Evolutionary conservation across 2,329 filamentous ascomycete genomes (phyloP).

Genomic region (Cordyceps farinosa): DNA sequence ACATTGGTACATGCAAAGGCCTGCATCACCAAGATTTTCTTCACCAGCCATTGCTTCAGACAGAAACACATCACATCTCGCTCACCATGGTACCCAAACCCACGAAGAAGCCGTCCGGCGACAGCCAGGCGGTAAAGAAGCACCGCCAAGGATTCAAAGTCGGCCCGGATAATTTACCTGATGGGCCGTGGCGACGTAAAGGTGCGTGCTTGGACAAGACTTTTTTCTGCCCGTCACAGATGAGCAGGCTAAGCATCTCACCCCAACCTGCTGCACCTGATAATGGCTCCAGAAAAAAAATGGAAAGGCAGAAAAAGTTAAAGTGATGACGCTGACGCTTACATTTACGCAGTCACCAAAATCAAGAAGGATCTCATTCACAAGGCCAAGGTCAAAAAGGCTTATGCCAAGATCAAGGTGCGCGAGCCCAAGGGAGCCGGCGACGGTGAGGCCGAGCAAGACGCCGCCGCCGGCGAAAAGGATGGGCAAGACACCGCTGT

Average conservation of each 20-base stretch:
- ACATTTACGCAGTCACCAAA: conserved; percentile 61
- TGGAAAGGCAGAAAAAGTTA: background rate
- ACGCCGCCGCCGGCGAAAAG: conserved; percentile 20
- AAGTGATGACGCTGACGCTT: conserved; percentile 6
- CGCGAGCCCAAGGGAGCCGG: conserved; percentile 31
- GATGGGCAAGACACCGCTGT: conserved; percentile 21
- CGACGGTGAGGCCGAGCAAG: conserved; percentile 16
- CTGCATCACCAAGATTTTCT: conserved; percentile 5
- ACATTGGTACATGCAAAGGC: background rate
- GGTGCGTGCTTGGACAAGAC: conserved; percentile 32
- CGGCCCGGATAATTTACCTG: conserved; percentile 84
- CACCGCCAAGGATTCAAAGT: conserved; percentile 73
- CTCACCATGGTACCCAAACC: conserved; percentile 32
- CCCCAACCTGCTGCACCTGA: conserved; percentile 2
- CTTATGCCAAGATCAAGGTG: conserved; percentile 81
- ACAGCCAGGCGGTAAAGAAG: conserved; percentile 45
- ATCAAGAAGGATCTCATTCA: conserved; percentile 87
- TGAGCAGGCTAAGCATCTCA: background rate
- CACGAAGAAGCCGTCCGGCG: conserved; percentile 32
- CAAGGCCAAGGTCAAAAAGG: conserved; percentile 90
- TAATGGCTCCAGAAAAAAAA: background rate
- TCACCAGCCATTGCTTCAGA: background rate
- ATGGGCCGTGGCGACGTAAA: conserved; percentile 84
- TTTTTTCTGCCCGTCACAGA: background rate
- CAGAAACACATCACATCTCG: background rate